Conservation (phyloP, 768 basidiomycete genomes). For the Lepiota subincarnata region DNA sequence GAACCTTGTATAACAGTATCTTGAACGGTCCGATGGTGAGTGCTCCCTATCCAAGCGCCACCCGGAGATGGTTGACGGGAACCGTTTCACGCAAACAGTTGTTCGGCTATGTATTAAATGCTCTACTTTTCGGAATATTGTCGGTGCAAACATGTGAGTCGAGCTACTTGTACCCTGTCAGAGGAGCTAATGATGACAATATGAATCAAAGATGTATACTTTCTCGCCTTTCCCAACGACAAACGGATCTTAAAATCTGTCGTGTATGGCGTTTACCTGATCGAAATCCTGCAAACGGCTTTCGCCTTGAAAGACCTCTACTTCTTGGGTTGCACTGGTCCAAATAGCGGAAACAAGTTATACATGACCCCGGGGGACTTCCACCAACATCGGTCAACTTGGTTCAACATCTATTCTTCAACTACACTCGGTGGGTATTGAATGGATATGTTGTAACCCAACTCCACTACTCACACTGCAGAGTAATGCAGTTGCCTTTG, state of each 20-base stretch:
- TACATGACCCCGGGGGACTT: slow-evolving; percentile 1
- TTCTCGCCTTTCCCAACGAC: not conserved
- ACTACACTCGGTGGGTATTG: not conserved
- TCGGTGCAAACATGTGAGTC: not conserved
- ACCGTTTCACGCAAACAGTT: not conserved
- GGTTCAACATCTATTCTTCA: not conserved
- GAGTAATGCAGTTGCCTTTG: not conserved
- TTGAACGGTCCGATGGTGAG: slow-evolving; percentile 1
- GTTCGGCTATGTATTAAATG: not conserved
- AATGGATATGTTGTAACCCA: too few species aligned
- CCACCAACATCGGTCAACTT: not conserved
- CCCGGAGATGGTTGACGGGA: not conserved
- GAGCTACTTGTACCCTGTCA: not conserved
- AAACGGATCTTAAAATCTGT: not conserved
- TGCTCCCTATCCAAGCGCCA: not conserved
- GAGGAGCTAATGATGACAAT: too few species aligned
- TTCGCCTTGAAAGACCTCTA: not conserved
- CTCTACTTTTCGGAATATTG: not conserved
- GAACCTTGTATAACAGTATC: not conserved
- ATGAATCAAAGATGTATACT: not conserved
- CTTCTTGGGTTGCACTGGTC: not conserved
- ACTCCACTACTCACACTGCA: too few species aligned
- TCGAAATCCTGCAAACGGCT: not conserved
- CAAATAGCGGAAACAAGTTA: not conserved
- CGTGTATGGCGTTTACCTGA: not conserved